These are phyloP conservation scores for Circinella minor DNA, from an alignment of 371 early-diverging fungal genomes.

Conservation along the genomic window DNA sequence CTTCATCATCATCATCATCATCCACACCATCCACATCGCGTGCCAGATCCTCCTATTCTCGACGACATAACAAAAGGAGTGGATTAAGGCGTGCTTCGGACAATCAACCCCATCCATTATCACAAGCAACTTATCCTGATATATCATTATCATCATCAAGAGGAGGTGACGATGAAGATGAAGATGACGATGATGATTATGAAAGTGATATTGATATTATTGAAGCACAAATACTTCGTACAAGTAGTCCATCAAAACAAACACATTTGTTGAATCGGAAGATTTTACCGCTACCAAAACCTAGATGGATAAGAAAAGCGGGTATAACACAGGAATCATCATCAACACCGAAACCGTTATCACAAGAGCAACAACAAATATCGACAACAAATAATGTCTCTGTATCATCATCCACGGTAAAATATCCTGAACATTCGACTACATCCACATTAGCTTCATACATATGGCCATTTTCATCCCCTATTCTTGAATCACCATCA, in stretches of 20 bases:
- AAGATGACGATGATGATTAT: conserved; percentile 11
- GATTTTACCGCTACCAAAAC: conserved; percentile 23
- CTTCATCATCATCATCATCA: conserved; percentile 4
- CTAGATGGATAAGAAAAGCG: conserved; percentile 23
- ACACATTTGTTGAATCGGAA: conserved; percentile 21
- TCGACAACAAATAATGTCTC: background rate
- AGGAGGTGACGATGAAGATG: background rate
- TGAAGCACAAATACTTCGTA: background rate
- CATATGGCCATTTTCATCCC: conserved; percentile 20
- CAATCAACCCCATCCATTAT: conserved; percentile 6
- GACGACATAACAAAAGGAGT: background rate
- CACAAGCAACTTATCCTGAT: conserved; percentile 1
- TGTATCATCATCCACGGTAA: background rate
- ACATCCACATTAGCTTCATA: conserved; percentile 8
- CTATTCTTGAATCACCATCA: background rate
- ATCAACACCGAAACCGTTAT: background rate
- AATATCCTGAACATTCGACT: background rate
- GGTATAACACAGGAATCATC: background rate
- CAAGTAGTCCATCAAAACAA: background rate
- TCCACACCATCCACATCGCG: background rate
- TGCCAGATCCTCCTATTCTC: background rate
- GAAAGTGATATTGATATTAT: conserved; percentile 8
- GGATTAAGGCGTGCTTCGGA: background rate
- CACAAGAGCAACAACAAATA: background rate
- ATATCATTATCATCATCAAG: background rate